Percentiles rank a stretch among this genome's conserved stretches.
Evolutionary conservation across 352 stramenopile genomes (phyloP).

Genomic region (Phytophthora palmivora): DNA sequence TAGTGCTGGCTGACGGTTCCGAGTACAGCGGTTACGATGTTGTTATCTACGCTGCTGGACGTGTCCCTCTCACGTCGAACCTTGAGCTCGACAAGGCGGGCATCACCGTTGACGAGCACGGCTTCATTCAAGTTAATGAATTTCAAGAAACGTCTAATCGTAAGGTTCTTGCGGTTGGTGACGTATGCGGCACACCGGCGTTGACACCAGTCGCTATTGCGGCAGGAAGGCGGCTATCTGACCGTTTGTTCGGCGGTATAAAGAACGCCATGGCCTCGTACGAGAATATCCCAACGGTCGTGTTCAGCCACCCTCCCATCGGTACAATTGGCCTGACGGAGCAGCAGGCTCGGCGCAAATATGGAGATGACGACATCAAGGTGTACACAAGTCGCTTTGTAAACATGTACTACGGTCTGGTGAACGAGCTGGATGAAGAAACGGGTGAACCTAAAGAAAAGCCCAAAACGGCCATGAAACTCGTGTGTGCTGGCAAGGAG

Average conservation of each 20-base stretch:
- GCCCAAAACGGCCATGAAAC: slow-evolving; percentile 95
- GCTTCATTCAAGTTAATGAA: slow-evolving; percentile 89
- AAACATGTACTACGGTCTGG: slow-evolving; percentile 96
- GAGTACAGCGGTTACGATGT: slow-evolving; percentile 68
- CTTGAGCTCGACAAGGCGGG: slow-evolving; percentile 80
- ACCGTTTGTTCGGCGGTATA: slow-evolving; percentile 88
- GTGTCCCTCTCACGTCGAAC: slow-evolving; percentile 49
- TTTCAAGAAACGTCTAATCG: slow-evolving; percentile 90
- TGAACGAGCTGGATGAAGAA: slow-evolving; percentile 63
- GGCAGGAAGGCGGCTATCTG: slow-evolving; percentile 79
- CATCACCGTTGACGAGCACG: slow-evolving; percentile 63
- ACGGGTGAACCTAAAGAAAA: slow-evolving; percentile 69
- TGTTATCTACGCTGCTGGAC: slow-evolving; percentile 89
- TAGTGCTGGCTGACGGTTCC: slow-evolving; percentile 53
- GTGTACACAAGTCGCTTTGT: slow-evolving; percentile 94
- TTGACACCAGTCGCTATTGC: slow-evolving; percentile 90
- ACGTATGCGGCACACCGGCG: slow-evolving; percentile 70
- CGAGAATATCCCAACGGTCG: slow-evolving; percentile 94
- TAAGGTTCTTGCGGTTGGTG: slow-evolving; percentile 83
- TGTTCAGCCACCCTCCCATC: slow-evolving; percentile 97
- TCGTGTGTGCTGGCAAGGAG: slow-evolving; percentile 88
- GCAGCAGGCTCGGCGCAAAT: slow-evolving; percentile 86
- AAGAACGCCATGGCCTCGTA: slow-evolving; percentile 80
- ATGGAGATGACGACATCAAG: slow-evolving; percentile 92
- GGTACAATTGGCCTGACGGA: slow-evolving; percentile 95